Evolutionary conservation across 176 grass and related monocot genomes (phyloP), one percentile per base, ranked within the genome.

Genomic region (Eremochloa ophiuroides): DNA sequence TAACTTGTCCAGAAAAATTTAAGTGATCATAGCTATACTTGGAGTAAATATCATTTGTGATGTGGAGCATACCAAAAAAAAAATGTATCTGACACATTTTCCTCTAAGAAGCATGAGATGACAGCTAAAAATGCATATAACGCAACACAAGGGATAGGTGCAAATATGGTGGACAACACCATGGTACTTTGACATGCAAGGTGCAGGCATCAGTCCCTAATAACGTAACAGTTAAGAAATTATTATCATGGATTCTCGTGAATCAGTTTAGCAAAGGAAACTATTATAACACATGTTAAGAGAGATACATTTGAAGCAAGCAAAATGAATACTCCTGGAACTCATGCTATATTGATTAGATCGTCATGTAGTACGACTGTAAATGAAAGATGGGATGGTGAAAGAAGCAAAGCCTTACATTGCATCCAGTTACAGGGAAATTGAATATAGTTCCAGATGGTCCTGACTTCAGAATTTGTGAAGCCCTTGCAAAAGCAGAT

Each of bases 401-500:
- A 2, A 15, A 67, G 35, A 30, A 71, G 23, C 18, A 80, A 79
- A 67, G 48, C 30, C 81, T 88, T 87, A 95, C 95, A 53, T 88
- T 70, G 41, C 80, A 95, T 62, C 88, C 92, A 76, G 80, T 75
- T 25, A 95, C 84, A 17, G 92, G 95, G 71, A 95, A 93, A 84
- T 84, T 85, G 62, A 86, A 89, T 80, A 50, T 68, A n/a, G 67
- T 83, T 56, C 35, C 88, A 82, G 56, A 48, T 31, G 82, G 68
- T 77, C 79, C 85, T 22, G 85, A 79, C 83, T 91, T 91, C 48
- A 95, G 85, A 83, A 95, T 91, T 75, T 85, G 90, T 73, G 95
- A 98, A 81, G 95, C 95, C 87, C 92, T 93, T 80, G 90, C 90
- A 43, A 98, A 98, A 56, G 90, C 90, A 66, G 95, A 98, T 77